Conservation (phyloP, 2,329 filamentous ascomycete genomes). For the Pseudogymnoascus sp. region DNA sequence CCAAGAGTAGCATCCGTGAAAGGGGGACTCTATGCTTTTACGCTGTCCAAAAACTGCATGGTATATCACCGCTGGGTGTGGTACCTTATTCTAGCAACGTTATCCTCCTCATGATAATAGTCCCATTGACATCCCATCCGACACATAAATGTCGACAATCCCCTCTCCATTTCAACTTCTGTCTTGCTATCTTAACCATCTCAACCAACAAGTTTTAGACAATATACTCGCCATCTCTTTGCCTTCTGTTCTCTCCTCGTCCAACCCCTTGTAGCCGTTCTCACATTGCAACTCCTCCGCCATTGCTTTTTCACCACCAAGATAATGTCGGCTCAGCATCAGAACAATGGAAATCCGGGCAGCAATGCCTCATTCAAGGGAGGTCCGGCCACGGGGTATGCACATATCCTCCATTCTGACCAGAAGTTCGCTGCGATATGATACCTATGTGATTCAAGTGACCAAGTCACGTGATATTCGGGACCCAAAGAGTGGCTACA, state of each 20-base stretch:
- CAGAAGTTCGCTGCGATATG: neutral
- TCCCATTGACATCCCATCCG: neutral
- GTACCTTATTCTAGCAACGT: too few relatives aligned
- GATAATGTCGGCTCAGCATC: neutral
- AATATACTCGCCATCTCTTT: neutral
- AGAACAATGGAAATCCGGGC: neutral
- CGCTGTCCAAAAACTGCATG: too few relatives aligned
- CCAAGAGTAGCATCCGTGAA: too few relatives aligned
- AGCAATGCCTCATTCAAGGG: neutral
- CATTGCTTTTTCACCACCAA: neutral
- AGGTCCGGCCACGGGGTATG: neutral
- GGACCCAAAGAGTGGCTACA: too few relatives aligned
- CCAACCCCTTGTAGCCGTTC: neutral
- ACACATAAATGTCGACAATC: neutral
- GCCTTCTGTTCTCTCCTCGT: neutral
- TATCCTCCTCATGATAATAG: too few relatives aligned
- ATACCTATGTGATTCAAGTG: neutral
- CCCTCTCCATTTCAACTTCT: neutral
- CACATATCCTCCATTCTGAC: neutral
- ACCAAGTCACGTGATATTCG: neutral
- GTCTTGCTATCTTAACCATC: neutral
- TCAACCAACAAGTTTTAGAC: neutral
- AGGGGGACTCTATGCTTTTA: too few relatives aligned
- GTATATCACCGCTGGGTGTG: too few relatives aligned
- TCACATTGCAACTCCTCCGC: neutral